Evolutionary conservation across 164 flowering plant genomes (phyloP).

Genomic region (Umbilicus rupestris): DNA sequence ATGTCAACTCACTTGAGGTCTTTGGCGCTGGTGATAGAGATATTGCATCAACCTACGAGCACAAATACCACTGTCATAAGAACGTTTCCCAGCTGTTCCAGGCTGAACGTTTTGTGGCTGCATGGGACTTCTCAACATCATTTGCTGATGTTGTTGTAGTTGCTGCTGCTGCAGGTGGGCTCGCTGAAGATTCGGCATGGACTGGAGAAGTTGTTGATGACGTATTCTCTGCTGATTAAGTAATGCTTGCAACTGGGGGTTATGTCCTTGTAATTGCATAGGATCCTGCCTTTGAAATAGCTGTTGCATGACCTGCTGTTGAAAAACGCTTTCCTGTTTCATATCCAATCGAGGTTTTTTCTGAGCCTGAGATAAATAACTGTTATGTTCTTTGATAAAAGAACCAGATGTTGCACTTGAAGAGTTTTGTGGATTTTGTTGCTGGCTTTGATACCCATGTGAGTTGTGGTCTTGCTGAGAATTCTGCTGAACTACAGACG

Average conservation of each 20-base stretch:
- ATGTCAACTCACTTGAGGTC: constrained; percentile 58
- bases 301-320: constrained; percentile 78
- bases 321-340: constrained; percentile 70
- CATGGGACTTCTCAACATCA: constrained; percentile 54
- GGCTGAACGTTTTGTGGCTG: constrained; percentile 66
- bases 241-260: constrained; percentile 71
- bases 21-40: constrained; percentile 80
- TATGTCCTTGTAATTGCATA: constrained; percentile 57
- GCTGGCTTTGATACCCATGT: constrained; percentile 50
- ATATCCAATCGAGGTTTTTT: constrained; percentile 80
- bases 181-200: constrained; percentile 67
- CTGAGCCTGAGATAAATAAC: constrained; percentile 44
- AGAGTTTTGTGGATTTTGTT: constrained; percentile 37
- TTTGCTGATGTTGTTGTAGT: constrained; percentile 51
- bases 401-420: constrained; percentile 66
- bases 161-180: constrained; percentile 69
- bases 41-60: constrained; percentile 94
- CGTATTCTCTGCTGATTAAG: constrained; percentile 75
- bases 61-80: constrained; percentile 82
- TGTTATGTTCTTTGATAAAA: constrained; percentile 50
- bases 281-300: constrained; percentile 68
- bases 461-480: constrained; percentile 58
- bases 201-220: constrained; percentile 68
- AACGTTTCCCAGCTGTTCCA: constrained; percentile 40
- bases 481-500: constrained; percentile 55